These are phyloP conservation scores for Quaeritorhiza haematococci DNA, from an alignment of 371 early-diverging fungal genomes.

Conservation along the genomic window DNA sequence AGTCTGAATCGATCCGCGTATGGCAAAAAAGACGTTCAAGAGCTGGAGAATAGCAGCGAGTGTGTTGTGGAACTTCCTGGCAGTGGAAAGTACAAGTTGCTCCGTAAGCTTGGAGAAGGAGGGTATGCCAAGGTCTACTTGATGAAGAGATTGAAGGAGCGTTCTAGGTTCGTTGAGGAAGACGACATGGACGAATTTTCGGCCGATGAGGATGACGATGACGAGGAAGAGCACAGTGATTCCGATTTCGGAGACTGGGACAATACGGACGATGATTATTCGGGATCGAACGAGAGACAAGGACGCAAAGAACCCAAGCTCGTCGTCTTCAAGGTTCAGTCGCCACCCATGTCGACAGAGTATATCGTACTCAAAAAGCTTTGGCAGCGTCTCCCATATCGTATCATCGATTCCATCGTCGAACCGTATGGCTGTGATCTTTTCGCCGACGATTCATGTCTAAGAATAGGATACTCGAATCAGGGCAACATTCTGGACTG, in stretches of 20 bases:
- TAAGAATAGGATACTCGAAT: conserved; percentile 7
- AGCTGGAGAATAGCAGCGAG: background rate
- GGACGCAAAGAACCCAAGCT: too few species aligned
- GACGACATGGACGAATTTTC: background rate
- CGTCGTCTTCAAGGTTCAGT: conserved; percentile 23
- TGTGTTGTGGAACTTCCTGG: background rate
- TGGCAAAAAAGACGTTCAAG: too few species aligned
- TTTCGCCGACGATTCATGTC: conserved; percentile 16
- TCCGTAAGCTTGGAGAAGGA: conserved; percentile 20
- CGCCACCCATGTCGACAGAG: conserved; percentile 19
- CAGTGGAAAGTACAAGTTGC: background rate
- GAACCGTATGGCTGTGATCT: conserved; percentile 13
- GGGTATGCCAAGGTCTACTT: conserved; percentile 18
- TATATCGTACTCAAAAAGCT: conserved; percentile 15
- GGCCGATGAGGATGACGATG: conserved; percentile 13
- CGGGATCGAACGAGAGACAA: too few species aligned
- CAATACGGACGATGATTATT: background rate
- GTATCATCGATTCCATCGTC: conserved; percentile 8
- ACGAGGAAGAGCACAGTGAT: conserved; percentile 2
- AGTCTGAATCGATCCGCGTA: too few species aligned
- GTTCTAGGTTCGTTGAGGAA: conserved; percentile 8
- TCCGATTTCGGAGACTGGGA: background rate
- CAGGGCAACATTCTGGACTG: conserved; percentile 21
- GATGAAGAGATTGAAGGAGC: background rate
- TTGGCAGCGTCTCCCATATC: conserved; percentile 8